Conservation (phyloP, 2,329 filamentous ascomycete species). For the Pseudogymnoascus sp. region DNA sequence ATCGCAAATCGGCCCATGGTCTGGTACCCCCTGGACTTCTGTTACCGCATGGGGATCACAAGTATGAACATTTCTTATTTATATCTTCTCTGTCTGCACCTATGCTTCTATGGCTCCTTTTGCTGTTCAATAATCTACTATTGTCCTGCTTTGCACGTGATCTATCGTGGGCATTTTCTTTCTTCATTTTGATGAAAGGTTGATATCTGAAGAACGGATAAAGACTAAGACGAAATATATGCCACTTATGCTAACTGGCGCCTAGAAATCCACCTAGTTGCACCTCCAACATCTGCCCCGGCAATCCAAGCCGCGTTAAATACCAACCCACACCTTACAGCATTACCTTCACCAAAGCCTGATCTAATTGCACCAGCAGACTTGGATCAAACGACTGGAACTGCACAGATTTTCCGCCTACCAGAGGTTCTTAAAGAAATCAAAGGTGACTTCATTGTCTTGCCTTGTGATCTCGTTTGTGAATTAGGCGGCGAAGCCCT, state of each 20-base stretch:
- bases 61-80: conserved; percentile 38
- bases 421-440: conserved; percentile 73
- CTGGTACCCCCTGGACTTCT: conserved; percentile 82
- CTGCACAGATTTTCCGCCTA: conserved; percentile 77
- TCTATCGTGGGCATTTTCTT: neutral
- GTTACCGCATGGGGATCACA: conserved; percentile 70
- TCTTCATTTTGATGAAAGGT: neutral
- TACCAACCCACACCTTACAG: conserved; percentile 70
- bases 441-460: conserved; percentile 76
- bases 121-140: neutral
- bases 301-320: conserved; percentile 64
- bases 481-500: conserved; percentile 77
- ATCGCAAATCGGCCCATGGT: conserved; percentile 84
- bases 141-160: neutral
- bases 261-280: conserved; percentile 54
- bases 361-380: conserved; percentile 68
- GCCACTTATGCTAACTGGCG: conserved; percentile 8
- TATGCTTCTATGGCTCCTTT: neutral
- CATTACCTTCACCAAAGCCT: conserved; percentile 63
- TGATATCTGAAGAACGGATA: neutral
- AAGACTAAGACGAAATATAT: neutral
- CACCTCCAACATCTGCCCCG: conserved; percentile 55
- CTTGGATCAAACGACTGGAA: conserved; percentile 77
- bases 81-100: neutral
- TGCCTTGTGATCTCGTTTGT: conserved; percentile 90